Percentiles rank a stretch among this genome's conserved stretches.
phyloP scores from a whole-genome alignment of 148 eudicot genomes.

The Rhododendron mucronatum region DNA sequence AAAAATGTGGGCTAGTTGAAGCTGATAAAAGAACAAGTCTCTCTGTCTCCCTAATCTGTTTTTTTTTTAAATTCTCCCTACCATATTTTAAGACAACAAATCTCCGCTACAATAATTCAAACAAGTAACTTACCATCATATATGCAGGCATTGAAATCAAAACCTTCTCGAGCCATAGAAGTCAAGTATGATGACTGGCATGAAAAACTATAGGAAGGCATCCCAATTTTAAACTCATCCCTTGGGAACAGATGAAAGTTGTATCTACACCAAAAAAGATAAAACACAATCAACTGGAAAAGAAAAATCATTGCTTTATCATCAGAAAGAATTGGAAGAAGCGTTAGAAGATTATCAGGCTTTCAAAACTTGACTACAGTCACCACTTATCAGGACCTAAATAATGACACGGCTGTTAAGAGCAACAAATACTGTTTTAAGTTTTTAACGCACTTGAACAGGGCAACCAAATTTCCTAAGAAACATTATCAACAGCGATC shows the following conservation, averaged over 20 bases:
- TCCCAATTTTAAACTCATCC: constrained; percentile 72
- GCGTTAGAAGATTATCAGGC: not conserved
- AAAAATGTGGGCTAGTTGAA: constrained; percentile 5
- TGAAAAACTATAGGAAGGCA: constrained; percentile 87
- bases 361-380: not conserved
- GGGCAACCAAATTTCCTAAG: not conserved
- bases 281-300: constrained; percentile 9
- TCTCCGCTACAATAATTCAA: not conserved
- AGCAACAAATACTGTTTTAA: not conserved
- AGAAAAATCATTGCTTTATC: not conserved
- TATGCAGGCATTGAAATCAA: constrained; percentile 92
- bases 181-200: constrained; percentile 87
- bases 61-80: not conserved
- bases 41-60: not conserved
- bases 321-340: not conserved
- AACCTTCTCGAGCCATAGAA: constrained; percentile 86
- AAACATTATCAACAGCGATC: not conserved
- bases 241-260: constrained; percentile 94
- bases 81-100: not conserved
- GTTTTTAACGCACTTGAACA: not conserved
- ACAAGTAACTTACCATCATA: constrained; percentile 52
- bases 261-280: constrained; percentile 48
- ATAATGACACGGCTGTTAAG: not conserved
- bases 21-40: not conserved
- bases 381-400: not conserved